Base-by-base conservation (phyloP, 768 basidiomycete genomes). In the Hortiboletus flavorubellus region DNA sequence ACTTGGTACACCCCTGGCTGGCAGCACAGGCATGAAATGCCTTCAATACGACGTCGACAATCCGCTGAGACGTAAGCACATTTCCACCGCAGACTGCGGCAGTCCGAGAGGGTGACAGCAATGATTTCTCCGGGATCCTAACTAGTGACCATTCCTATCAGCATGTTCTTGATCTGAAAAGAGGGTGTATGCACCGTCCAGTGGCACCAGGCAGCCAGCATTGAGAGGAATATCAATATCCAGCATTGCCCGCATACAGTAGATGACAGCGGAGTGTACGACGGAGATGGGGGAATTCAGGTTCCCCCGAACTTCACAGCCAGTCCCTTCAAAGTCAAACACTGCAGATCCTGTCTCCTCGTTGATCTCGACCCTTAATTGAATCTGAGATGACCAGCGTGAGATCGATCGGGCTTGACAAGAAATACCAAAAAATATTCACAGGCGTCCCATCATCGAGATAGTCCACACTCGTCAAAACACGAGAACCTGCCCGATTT, bases 21-120 rank as follows among this genome's bases (percentile, higher is more conserved):
- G 93, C 95, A 16, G 93, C 93, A 45, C 86, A 87, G 4, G 92
- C 93, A 62, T 89, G 81, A 76, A 98, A 97, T 0, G 94, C 93
- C 68, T 89, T 92, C 35, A 98, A 75, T 34, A 98, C 89, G 3
- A 95, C 93, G 66, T 98, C 95, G 3, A 95, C 91, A 43, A 96
- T 91, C n/a, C 95, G 80, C 66, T 96, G 94, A 6, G 87, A 90
- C 4, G 93, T 94, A 43, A 92, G 74, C 2, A 95, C 93, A 66
- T 97, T 98, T 11, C 94, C 94, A 31, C 90, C 93, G 59, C 93
- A 95, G 6, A 96, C 93, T 0, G 94, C 95, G 10, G 90, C 91
- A 0, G 90, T 93, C 42, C 83, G 82, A 12, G 89, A 89, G 0
- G 94, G 95, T 6, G 85, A 80, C 30, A 98, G 75, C 12, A 97